A percentile compares a stretch with the other conserved stretches of the same genome.
Evolutionary conservation across 108 stramenopile species (phyloP).

Genomic region (Skeletonema costatum): DNA sequence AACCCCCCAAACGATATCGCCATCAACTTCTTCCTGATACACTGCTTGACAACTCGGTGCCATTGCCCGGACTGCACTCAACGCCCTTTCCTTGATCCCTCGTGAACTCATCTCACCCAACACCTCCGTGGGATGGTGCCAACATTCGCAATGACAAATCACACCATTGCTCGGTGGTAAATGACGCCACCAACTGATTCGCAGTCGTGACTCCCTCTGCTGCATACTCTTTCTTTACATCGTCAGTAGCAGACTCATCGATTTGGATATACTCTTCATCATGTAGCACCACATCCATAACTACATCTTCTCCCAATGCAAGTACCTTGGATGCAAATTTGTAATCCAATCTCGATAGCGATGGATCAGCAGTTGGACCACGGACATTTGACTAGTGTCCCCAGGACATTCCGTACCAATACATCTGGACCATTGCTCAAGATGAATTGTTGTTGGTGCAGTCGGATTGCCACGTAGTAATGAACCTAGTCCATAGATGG

Average conservation of each 20-base stretch:
- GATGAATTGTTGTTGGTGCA: conserved; percentile 63
- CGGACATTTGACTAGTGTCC: conserved; percentile 17
- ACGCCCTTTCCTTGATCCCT: conserved; percentile 45
- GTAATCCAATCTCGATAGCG: conserved; percentile 30
- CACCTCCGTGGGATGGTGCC: conserved; percentile 23
- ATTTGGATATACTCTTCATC: conserved; percentile 16
- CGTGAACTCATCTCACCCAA: conserved; percentile 9
- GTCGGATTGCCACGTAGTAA: conserved; percentile 72
- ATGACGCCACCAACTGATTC: conserved; percentile 41
- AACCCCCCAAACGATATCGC: conserved; percentile 21
- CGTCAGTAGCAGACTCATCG: not conserved
- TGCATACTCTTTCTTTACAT: not conserved
- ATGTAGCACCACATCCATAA: conserved; percentile 60
- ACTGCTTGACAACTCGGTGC: conserved; percentile 54
- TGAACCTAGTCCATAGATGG: conserved; percentile 75
- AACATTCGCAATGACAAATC: conserved; percentile 45
- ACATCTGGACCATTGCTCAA: conserved; percentile 35
- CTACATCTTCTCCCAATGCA: conserved; percentile 58
- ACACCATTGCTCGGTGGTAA: conserved; percentile 55
- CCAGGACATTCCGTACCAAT: conserved; percentile 31
- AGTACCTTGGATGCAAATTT: conserved; percentile 59
- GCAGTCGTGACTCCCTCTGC: conserved; percentile 7
- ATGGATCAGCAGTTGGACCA: conserved; percentile 4
- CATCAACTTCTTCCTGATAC: not conserved
- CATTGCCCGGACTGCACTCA: conserved; percentile 48